Conservation (phyloP, 2,329 filamentous ascomycete genomes). For the Talaromyces sp. region DNA sequence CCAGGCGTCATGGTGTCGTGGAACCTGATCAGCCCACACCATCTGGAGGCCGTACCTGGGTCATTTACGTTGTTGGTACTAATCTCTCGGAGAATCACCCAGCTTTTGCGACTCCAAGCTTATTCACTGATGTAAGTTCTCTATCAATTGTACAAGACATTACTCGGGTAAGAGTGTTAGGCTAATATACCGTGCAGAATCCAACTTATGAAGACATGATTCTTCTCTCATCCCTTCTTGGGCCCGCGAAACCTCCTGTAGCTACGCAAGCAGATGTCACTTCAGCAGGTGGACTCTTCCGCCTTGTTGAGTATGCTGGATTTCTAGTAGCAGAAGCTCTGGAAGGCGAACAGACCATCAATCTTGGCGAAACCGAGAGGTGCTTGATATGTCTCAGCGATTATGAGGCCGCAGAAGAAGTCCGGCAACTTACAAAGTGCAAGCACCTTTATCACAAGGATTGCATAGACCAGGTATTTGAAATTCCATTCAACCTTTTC, state of each 20-base stretch:
- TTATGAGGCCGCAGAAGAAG: constrained; percentile 60
- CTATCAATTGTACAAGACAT: not conserved
- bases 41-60: constrained; percentile 61
- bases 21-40: constrained; percentile 52
- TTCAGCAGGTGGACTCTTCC: constrained; percentile 59
- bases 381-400: constrained; percentile 66
- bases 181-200: constrained; percentile 36
- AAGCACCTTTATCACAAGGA: constrained; percentile 65
- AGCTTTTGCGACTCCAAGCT: constrained; percentile 64
- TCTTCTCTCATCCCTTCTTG: constrained; percentile 62
- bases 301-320: constrained; percentile 44
- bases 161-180: not conserved
- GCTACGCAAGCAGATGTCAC: constrained; percentile 63
- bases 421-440: constrained; percentile 60
- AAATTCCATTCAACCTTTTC: not conserved
- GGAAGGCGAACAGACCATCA: constrained; percentile 35
- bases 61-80: constrained; percentile 68
- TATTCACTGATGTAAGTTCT: constrained; percentile 62
- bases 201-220: constrained; percentile 72
- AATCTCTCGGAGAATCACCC: constrained; percentile 68
- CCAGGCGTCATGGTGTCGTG: constrained; percentile 62
- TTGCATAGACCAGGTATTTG: constrained; percentile 64
- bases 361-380: constrained; percentile 50
- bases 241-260: constrained; percentile 66
- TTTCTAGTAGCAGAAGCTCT: constrained; percentile 48